phyloP scores from a whole-genome alignment of 1,139 yeast genomes.

The Kurtzmaniella quercitrusa region DNA sequence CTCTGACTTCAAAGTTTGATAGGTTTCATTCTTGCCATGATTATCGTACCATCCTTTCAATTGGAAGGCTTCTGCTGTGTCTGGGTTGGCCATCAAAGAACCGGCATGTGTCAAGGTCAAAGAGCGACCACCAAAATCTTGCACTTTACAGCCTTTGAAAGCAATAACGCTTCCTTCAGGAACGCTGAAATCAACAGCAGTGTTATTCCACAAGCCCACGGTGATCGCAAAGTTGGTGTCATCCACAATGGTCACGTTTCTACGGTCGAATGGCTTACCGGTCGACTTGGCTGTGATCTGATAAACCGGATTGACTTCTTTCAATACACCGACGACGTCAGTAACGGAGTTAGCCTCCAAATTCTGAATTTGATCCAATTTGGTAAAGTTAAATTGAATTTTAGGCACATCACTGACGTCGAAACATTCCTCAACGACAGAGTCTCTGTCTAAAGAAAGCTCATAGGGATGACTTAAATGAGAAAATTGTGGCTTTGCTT shows the following conservation, averaged over 20 bases:
- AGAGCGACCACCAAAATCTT: conserved; percentile 85
- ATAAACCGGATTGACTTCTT: conserved; percentile 67
- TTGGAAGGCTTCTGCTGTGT: conserved; percentile 78
- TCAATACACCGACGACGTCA: conserved; percentile 85
- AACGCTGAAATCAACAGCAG: conserved; percentile 69
- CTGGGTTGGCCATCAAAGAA: conserved; percentile 75
- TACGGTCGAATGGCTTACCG: conserved; percentile 87
- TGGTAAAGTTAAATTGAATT: conserved; percentile 69
- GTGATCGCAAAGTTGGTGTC: conserved; percentile 72
- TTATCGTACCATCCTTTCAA: conserved; percentile 95
- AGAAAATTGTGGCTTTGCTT: conserved; percentile 84
- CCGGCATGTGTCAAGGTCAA: conserved; percentile 81
- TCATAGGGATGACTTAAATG: conserved; percentile 87
- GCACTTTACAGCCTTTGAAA: conserved; percentile 83
- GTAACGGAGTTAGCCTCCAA: conserved; percentile 69
- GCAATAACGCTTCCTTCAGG: conserved; percentile 89
- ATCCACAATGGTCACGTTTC: conserved; percentile 85
- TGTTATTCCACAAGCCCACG: conserved; percentile 87
- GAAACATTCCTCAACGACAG: conserved; percentile 67
- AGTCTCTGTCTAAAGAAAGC: conserved; percentile 74
- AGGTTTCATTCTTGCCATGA: conserved; percentile 60
- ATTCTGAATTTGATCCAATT: conserved; percentile 60
- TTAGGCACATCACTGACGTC: conserved; percentile 70
- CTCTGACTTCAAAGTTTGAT: conserved; percentile 55
- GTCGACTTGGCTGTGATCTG: conserved; percentile 90